A percentile compares a stretch with the other conserved stretches of the same genome.
Evolutionary conservation across 2,329 filamentous ascomycete species (phyloP).

Genomic region (Beauveria brongniartii): DNA sequence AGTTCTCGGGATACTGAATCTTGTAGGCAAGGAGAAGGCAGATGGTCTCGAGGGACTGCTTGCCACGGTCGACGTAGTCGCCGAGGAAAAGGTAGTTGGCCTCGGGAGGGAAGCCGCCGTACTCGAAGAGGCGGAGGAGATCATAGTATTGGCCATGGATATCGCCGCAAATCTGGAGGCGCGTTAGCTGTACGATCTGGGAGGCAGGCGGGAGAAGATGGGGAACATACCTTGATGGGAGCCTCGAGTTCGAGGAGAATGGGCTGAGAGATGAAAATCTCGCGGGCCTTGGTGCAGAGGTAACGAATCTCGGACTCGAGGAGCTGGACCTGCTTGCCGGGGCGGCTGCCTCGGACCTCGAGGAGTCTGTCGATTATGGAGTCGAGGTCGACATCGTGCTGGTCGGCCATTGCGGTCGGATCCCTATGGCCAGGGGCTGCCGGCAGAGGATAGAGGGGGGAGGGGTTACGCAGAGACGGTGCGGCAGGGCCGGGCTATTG

Average conservation of each 20-base stretch:
- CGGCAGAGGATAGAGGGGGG: neutral
- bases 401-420: conserved; percentile 44
- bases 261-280: conserved; percentile 99
- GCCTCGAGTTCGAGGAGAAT: conserved; percentile 96
- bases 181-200: neutral
- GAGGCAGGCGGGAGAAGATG: conserved; percentile 1
- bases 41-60: conserved; percentile 98
- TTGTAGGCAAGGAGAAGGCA: conserved; percentile 96
- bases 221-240: conserved; percentile 80
- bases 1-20: conserved; percentile 99
- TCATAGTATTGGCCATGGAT: conserved; percentile 99
- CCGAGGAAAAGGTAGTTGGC: conserved; percentile 99
- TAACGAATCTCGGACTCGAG: conserved; percentile 93
- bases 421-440: conserved; percentile 3
- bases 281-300: conserved; percentile 95
- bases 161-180: conserved; percentile 84
- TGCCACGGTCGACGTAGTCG: conserved; percentile 97
- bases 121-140: conserved; percentile 92
- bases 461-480: neutral
- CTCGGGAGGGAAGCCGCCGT: conserved; percentile 95
- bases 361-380: conserved; percentile 98
- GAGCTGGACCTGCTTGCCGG: conserved; percentile 96
- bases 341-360: conserved; percentile 94
- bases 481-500: neutral
- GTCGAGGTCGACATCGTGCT: conserved; percentile 92